These are phyloP conservation scores for Pyrus hybrid DNA, from an alignment of 331 rosid species.

Conservation along the genomic window DNA sequence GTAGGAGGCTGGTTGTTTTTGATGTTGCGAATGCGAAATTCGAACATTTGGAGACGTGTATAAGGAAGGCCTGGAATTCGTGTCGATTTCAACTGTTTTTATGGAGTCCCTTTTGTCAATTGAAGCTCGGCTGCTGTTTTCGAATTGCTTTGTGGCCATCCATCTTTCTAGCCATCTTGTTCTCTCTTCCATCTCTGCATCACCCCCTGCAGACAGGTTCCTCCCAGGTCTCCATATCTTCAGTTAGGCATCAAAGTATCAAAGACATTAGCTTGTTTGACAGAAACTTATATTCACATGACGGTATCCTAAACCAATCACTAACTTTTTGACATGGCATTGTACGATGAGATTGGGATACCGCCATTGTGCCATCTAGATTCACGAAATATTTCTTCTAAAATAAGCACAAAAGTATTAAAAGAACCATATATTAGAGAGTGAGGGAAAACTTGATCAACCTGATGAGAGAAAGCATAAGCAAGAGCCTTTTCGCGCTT, in stretches of 20 bases:
- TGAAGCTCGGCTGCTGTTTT: slow-evolving; percentile 4
- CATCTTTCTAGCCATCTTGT: slow-evolving; percentile 25
- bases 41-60: not conserved
- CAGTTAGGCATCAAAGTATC: not conserved
- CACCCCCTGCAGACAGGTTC: slow-evolving; percentile 13
- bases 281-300: too few relatives aligned
- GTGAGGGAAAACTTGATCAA: not conserved
- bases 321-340: too few relatives aligned
- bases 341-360: too few relatives aligned
- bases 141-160: slow-evolving; percentile 27
- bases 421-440: not conserved
- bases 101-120: slow-evolving; percentile 10
- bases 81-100: slow-evolving; percentile 20
- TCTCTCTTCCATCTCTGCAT: slow-evolving; percentile 23
- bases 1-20: slow-evolving; percentile 2
- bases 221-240: slow-evolving; percentile 18
- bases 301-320: too few relatives aligned
- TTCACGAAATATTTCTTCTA: not conserved
- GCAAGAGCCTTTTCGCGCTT: slow-evolving; percentile 32
- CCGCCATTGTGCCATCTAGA: too few relatives aligned
- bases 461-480: slow-evolving; percentile 29
- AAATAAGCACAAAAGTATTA: not conserved
- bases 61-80: not conserved
- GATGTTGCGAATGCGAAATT: not conserved
- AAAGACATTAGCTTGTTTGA: not conserved